Conservation (phyloP, 495 filamentous ascomycete genomes). For the Aspergillus diversus region DNA sequence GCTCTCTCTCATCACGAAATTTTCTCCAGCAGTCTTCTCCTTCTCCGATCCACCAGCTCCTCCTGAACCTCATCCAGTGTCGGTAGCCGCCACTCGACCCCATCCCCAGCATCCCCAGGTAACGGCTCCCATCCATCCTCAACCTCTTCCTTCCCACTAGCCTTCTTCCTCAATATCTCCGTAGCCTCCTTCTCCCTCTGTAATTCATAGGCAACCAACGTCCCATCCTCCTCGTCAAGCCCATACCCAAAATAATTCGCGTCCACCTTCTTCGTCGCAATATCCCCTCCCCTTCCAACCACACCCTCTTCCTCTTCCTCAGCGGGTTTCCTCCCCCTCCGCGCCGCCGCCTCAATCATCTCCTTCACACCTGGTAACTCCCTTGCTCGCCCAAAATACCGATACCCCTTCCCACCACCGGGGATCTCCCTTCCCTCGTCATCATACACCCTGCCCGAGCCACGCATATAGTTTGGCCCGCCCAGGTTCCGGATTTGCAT, state of each 20-base stretch:
- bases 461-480: constrained; percentile 98
- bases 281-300: constrained; percentile 68
- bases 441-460: constrained; percentile 79
- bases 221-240: constrained; percentile 90
- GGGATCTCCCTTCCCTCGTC: constrained; percentile 90
- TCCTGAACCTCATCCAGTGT: constrained; percentile 88
- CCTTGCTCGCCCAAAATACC: constrained; percentile 88
- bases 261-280: constrained; percentile 80
- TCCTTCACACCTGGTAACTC: constrained; percentile 97
- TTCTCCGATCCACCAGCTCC: constrained; percentile 86
- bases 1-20: constrained; percentile 53
- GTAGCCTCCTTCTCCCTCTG: constrained; percentile 81
- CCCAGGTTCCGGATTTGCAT: constrained; percentile 91
- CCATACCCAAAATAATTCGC: constrained; percentile 96
- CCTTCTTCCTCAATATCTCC: constrained; percentile 60
- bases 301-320: constrained; percentile 58
- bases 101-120: constrained; percentile 85
- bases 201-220: constrained; percentile 78
- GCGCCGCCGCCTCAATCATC: constrained; percentile 80
- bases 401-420: constrained; percentile 86
- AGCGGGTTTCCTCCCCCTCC: constrained; percentile 58
- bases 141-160: constrained; percentile 44
- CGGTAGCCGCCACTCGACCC: constrained; percentile 81
- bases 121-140: constrained; percentile 77
- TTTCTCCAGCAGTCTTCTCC: constrained; percentile 79